Conservation (phyloP, 345 rosid species). For the Dipteronia dyeriana region DNA sequence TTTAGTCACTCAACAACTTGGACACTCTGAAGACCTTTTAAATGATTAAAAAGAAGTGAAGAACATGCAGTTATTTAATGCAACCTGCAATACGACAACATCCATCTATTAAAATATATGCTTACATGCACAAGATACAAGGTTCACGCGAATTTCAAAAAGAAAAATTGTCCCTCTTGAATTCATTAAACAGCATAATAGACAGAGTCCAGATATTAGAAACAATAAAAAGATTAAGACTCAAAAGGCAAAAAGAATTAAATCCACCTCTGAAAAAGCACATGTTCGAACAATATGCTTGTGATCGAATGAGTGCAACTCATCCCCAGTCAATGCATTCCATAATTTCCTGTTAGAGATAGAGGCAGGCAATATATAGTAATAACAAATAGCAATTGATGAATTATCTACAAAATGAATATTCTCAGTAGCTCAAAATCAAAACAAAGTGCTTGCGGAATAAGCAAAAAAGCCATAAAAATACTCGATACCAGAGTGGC, state of each 20-base stretch:
- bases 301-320: constrained; percentile 88
- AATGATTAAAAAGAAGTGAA: background rate
- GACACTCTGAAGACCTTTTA: background rate
- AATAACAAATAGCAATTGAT: background rate
- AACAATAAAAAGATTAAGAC: background rate
- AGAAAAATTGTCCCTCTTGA: background rate
- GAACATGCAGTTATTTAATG: background rate
- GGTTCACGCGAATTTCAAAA: background rate
- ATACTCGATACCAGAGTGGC: background rate
- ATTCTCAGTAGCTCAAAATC: background rate
- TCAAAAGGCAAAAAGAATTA: background rate
- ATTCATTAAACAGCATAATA: background rate
- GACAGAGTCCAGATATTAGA: background rate
- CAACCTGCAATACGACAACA: too few relatives aligned
- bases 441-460: background rate
- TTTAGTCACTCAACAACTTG: background rate
- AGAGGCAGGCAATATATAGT: background rate
- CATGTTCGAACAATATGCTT: constrained; percentile 92
- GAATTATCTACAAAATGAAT: constrained; percentile 7
- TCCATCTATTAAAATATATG: too few relatives aligned
- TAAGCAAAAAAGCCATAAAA: background rate
- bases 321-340: constrained; percentile 92
- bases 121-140: background rate
- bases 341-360: constrained; percentile 68
- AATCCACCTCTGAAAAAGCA: constrained; percentile 74